phyloP scores from a whole-genome alignment of 139 green algal genomes.

The Micractinium sp. region DNA sequence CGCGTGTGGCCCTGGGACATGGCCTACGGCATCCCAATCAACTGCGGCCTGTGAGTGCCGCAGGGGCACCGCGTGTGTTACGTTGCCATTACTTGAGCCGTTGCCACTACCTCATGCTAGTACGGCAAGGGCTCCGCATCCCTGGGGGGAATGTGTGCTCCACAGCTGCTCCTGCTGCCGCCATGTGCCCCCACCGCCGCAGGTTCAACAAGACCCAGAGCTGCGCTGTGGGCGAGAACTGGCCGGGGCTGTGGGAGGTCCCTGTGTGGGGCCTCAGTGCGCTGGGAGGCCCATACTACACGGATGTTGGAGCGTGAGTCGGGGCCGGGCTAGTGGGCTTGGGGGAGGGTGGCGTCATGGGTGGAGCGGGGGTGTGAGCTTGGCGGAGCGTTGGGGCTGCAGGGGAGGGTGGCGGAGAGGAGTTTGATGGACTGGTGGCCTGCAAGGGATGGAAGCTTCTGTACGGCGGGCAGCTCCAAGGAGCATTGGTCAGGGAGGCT shows the following conservation, averaged over 20 bases:
- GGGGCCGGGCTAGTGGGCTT: background rate
- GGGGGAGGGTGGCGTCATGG: background rate
- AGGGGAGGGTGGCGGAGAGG: no score
- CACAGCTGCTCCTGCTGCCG: background rate
- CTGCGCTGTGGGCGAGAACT: background rate
- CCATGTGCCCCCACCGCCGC: background rate
- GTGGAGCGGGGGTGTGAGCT: background rate
- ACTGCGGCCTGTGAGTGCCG: slow-evolving; percentile 2
- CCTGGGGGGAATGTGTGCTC: no score
- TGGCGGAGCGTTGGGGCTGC: background rate
- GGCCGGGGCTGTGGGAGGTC: slow-evolving; percentile 23
- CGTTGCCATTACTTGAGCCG: no score
- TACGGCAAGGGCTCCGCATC: no score
- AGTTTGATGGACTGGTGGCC: no score
- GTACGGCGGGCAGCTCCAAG: no score
- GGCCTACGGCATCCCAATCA: slow-evolving; percentile 34
- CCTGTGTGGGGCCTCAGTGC: slow-evolving; percentile 21
- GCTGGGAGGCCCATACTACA: background rate
- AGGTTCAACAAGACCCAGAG: background rate
- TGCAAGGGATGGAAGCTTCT: no score
- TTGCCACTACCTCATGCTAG: no score
- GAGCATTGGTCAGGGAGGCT: background rate
- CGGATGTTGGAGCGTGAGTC: background rate
- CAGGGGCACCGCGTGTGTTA: background rate
- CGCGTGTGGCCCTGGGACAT: slow-evolving; percentile 45